These are phyloP conservation scores for Coemansia pectinata DNA, from an alignment of 192 early-diverging fungal genomes.

Conservation along the genomic window DNA sequence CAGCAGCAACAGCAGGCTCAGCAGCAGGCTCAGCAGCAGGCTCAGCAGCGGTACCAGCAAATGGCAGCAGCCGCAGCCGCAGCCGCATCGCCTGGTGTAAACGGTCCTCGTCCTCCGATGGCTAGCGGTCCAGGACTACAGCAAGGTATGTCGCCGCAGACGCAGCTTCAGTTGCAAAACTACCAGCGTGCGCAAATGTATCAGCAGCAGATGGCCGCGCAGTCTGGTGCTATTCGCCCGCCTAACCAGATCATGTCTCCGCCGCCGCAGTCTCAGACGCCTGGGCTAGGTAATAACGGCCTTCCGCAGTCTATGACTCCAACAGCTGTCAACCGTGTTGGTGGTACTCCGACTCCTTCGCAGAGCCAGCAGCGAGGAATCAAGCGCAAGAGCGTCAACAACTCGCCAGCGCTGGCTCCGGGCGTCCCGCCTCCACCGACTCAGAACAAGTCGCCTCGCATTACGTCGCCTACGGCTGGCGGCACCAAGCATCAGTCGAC, in stretches of 20 bases:
- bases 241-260: constrained; percentile 28
- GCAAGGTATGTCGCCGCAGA: constrained; percentile 15
- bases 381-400: constrained; percentile 53
- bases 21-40: not conserved
- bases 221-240: constrained; percentile 11
- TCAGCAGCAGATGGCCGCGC: constrained; percentile 19
- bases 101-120: not conserved
- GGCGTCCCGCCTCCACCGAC: not conserved
- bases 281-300: constrained; percentile 5
- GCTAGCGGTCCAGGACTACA: constrained; percentile 2
- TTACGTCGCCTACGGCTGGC: constrained; percentile 22
- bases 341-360: constrained; percentile 24
- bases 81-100: not conserved
- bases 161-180: not conserved
- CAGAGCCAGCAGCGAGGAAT: constrained; percentile 32
- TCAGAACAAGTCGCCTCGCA: constrained; percentile 36
- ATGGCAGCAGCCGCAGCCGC: not conserved
- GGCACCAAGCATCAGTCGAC: not conserved
- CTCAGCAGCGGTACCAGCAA: not conserved
- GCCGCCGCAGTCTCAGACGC: constrained; percentile 5
- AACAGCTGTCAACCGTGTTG: not conserved
- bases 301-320: not conserved
- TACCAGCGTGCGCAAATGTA: not conserved
- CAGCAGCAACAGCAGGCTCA: constrained; percentile 2
- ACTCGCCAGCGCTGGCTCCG: constrained; percentile 27